These are phyloP conservation scores for Smittium mucronatum DNA, from an alignment of 371 early-diverging fungal species.

Conservation along the genomic window DNA sequence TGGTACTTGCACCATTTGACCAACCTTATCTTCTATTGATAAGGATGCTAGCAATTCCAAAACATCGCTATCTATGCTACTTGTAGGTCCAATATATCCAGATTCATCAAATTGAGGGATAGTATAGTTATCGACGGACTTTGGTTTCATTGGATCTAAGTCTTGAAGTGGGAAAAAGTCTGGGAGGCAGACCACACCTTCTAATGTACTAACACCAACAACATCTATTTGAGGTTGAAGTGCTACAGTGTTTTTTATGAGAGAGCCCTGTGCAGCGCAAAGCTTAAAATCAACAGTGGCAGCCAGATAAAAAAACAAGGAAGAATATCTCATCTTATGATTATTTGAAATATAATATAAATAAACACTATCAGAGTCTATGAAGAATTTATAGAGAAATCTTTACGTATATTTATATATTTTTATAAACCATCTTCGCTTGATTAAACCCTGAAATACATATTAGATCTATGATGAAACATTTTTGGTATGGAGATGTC, in stretches of 20 bases:
- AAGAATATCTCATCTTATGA: no score
- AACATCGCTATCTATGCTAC: background rate
- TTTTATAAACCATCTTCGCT: no score
- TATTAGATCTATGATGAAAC: no score
- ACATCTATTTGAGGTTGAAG: conserved; percentile 26
- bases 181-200: conserved; percentile 2
- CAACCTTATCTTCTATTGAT: conserved; percentile 46
- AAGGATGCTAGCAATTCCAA: conserved; percentile 13
- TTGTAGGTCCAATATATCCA: background rate
- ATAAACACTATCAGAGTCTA: no score
- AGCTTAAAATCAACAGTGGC: no score
- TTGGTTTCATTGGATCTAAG: conserved; percentile 1
- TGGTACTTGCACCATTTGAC: conserved; percentile 50
- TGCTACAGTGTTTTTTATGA: conserved; percentile 42
- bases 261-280: no score
- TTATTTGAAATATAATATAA: no score
- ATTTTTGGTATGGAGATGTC: no score
- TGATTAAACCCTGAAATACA: no score
- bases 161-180: background rate
- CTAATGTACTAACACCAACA: background rate
- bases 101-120: background rate
- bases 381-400: no score
- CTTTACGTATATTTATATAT: no score
- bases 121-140: background rate
- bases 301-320: no score